Conservation (phyloP, 805 yeast species). For the Citeromyces nyonsensis region DNA sequence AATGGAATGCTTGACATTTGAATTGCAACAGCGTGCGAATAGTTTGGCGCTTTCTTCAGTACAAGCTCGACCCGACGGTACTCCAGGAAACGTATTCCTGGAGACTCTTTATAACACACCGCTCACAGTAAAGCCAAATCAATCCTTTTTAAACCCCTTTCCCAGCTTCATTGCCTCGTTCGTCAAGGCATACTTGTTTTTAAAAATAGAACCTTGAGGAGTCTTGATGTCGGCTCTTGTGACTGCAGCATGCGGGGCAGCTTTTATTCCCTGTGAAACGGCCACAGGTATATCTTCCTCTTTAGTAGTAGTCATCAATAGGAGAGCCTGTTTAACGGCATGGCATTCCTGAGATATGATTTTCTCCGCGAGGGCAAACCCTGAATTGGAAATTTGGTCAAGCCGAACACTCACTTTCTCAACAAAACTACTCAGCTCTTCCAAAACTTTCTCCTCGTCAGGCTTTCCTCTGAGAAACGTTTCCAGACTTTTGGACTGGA, state of each 20-base stretch:
- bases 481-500: conserved; percentile 10
- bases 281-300: conserved; percentile 3
- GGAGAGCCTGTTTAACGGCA: conserved; percentile 4
- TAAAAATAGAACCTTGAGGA: conserved; percentile 1
- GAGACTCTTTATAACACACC: too few species aligned
- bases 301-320: conserved; percentile 2
- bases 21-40: too few species aligned
- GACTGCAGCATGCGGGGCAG: conserved; percentile 2
- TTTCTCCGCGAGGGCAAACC: too few species aligned
- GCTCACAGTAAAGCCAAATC: too few species aligned
- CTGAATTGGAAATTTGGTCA: conserved; percentile 5
- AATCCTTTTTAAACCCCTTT: conserved; percentile 15
- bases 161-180: conserved; percentile 7
- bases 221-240: conserved; percentile 1
- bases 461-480: conserved; percentile 5
- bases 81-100: too few species aligned
- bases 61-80: too few species aligned
- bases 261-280: conserved; percentile 1
- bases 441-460: conserved; percentile 5
- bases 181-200: conserved; percentile 6
- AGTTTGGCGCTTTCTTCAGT: too few species aligned
- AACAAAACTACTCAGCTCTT: conserved; percentile 5
- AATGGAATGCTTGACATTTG: too few species aligned
- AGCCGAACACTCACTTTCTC: conserved; percentile 4
- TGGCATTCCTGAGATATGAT: conserved; percentile 1